phyloP scores from a whole-genome alignment of 225 moss, liverwort and hornwort species.

The Pseudoscleropodium purum region DNA sequence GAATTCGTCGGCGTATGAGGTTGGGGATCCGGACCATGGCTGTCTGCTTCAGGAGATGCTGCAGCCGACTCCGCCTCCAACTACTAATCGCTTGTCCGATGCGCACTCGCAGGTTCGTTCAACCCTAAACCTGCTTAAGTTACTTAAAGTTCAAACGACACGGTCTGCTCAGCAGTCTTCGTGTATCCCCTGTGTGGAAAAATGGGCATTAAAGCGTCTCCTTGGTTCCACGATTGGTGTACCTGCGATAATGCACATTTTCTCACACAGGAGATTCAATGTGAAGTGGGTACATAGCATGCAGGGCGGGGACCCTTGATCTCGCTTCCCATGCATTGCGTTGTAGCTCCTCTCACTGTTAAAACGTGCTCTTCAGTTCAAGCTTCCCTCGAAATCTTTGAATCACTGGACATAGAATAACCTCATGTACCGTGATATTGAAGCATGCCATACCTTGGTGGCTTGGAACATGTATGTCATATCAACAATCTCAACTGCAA shows the following conservation, averaged over 20 bases:
- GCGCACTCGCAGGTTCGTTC: not conserved
- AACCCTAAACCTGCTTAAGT: not conserved
- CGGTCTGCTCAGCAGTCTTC: not conserved
- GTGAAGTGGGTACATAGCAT: not conserved
- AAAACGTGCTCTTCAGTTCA: not conserved
- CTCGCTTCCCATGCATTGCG: not conserved
- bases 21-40: conserved; percentile 43
- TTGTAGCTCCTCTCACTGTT: not conserved
- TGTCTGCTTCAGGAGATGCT: conserved; percentile 60
- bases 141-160: no score
- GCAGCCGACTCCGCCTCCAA: conserved; percentile 10
- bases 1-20: conserved; percentile 34
- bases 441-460: not conserved
- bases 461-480: not conserved
- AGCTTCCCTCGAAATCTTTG: not conserved
- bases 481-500: not conserved
- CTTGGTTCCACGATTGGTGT: not conserved
- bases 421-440: not conserved
- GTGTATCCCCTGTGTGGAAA: not conserved
- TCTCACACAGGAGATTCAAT: not conserved
- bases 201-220: no score
- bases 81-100: not conserved
- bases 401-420: not conserved
- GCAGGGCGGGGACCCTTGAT: not conserved
- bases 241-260: not conserved